These are phyloP conservation scores for Ceratocystiopsis sp. DNA, from an alignment of 2,329 filamentous ascomycete species.

Conservation along the genomic window DNA sequence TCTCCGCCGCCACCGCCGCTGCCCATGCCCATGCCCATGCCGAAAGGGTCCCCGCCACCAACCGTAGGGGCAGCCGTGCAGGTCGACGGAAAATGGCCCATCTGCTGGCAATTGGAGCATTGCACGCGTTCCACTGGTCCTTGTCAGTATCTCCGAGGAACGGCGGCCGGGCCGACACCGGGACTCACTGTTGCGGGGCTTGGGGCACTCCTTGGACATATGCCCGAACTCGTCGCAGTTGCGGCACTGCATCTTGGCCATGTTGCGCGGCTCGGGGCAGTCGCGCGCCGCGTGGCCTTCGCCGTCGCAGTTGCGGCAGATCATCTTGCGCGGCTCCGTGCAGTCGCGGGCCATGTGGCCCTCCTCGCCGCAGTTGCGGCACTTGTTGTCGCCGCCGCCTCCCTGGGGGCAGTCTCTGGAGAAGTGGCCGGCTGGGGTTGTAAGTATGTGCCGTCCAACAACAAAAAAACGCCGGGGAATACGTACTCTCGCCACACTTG, in stretches of 20 bases:
- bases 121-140: slow-evolving; percentile 32
- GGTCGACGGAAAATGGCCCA: slow-evolving; percentile 24
- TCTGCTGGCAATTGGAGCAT: slow-evolving; percentile 38
- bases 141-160: background rate
- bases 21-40: no score
- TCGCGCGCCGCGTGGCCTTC: slow-evolving; percentile 43
- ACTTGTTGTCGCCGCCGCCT: slow-evolving; percentile 33
- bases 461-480: background rate
- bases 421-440: slow-evolving; percentile 38
- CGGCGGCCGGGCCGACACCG: no score
- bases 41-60: background rate
- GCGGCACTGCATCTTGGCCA: slow-evolving; percentile 38
- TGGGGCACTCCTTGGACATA: slow-evolving; percentile 29
- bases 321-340: slow-evolving; percentile 26
- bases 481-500: slow-evolving; percentile 43
- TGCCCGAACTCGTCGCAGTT: slow-evolving; percentile 39
- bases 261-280: slow-evolving; percentile 32
- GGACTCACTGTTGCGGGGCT: slow-evolving; percentile 35
- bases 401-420: slow-evolving; percentile 46
- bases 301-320: slow-evolving; percentile 44
- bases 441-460: background rate
- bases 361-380: slow-evolving; percentile 46
- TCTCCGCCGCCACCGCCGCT: background rate
- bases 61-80: slow-evolving; percentile 15
- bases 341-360: slow-evolving; percentile 47